Evolutionary conservation across 805 yeast genomes (phyloP), one percentile per base, ranked within the genome.

Genomic region (Suhomyces tanzawaensis): DNA sequence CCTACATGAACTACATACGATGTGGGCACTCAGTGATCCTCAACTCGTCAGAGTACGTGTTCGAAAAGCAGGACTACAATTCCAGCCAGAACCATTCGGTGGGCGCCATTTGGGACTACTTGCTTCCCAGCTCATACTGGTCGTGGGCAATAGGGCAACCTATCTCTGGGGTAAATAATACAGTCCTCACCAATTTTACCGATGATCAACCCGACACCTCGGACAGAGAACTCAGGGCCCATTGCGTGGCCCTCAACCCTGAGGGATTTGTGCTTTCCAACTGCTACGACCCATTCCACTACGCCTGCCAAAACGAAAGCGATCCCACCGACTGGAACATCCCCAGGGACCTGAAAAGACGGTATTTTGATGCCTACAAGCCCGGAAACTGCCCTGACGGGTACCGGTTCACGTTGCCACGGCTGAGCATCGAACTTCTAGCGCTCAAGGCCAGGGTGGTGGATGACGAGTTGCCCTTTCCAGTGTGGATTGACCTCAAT

Each of bases 401-500:
- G 11, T 66, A 45, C 41, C 49, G 49, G 40, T 53, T 55, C 17
- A 55, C 61, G n/a, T 45, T 53, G 1, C 74, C 71, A 6, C 47
- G 46, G 29, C 71, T 61, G 71, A 55, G 56, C 37, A 43, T 57
- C 24, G 66, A 72, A 39, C 60, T 62, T 48, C 44, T 54, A 17
- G 49, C 65, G 15, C 45, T 62, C 5, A 40, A 54, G 38, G 50
- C 61, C 29, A 55, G 60, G 28, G 58, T 72, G 19, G 49, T 48
- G 12, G 41, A 37, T 0, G 42, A 49, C 3, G 55, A 60, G 12
- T 44, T 51, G 2, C 47, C 43, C 12, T 58, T 48, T 11, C 75
- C 76, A 0, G 64, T 79, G 0, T 90, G 97, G 97, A 76, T 88
- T 3, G 88, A 87, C 60, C 49, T 88, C 45, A 90, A 91, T 55